Percentiles rank a stretch among this genome's conserved stretches.
Evolutionary conservation across 2,329 filamentous ascomycete genomes (phyloP).

Genomic region (Alternaria viburni): DNA sequence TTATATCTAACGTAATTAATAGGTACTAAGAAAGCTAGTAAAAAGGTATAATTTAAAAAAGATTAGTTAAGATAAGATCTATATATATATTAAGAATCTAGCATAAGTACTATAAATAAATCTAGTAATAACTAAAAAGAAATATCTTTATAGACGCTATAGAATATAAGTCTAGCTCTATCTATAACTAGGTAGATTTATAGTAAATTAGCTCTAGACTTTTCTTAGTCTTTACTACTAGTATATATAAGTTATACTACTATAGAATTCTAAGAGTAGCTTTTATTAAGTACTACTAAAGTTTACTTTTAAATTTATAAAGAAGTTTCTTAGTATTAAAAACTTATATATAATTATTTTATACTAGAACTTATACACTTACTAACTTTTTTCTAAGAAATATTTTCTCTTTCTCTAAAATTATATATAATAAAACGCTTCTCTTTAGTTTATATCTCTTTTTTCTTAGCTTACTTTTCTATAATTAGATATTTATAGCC

Average conservation of each 20-base stretch:
- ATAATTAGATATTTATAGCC: conserved; percentile 36
- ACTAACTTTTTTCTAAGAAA: conserved; percentile 17
- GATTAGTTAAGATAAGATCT: conserved; percentile 13
- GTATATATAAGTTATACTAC: conserved; percentile 12
- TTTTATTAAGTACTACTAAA: conserved; percentile 11
- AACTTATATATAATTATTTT: conserved; percentile 4
- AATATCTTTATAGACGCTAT: neutral
- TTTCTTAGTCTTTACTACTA: conserved; percentile 11
- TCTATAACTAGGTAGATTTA: neutral
- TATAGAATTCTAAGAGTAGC: conserved; percentile 9
- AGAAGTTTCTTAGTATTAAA: conserved; percentile 2
- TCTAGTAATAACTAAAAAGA: neutral
- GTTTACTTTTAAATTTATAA: conserved; percentile 16
- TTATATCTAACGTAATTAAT: conserved; percentile 7
- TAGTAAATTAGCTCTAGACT: neutral
- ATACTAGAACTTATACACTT: neutral
- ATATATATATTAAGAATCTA: conserved; percentile 10
- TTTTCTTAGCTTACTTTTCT: conserved; percentile 40
- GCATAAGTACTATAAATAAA: neutral
- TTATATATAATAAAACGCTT: conserved; percentile 43
- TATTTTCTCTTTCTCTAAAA: conserved; percentile 38
- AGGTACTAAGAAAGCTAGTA: conserved; percentile 21
- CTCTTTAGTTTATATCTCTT: conserved; percentile 42
- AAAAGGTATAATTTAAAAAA: conserved; percentile 25
- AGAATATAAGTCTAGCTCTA: neutral